Percentiles rank a stretch among this genome's conserved stretches.
These are phyloP conservation scores for Colletotrichum lupini DNA, from an alignment of 2,329 filamentous ascomycete genomes.

Conservation along the genomic window DNA sequence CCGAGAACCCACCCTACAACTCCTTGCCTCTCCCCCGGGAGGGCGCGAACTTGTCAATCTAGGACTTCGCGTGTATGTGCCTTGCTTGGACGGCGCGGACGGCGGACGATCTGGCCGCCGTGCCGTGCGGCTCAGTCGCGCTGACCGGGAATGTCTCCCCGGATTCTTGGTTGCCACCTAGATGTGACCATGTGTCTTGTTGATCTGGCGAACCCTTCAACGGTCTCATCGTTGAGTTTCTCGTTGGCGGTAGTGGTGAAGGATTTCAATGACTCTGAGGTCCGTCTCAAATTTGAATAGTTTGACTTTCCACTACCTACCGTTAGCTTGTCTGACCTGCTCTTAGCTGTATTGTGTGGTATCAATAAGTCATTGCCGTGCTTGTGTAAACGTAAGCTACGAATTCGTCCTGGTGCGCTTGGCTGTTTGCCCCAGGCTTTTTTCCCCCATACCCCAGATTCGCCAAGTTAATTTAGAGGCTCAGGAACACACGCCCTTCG, in stretches of 20 bases:
- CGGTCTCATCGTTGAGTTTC: too few relatives aligned
- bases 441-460: background rate
- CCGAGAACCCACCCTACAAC: background rate
- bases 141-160: background rate
- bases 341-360: background rate
- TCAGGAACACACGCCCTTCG: background rate
- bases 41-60: background rate
- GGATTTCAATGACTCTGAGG: background rate
- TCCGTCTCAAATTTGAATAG: background rate
- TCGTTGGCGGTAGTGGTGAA: background rate
- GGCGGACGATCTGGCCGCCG: background rate
- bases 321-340: background rate
- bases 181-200: background rate
- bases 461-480: background rate
- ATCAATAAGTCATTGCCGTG: background rate
- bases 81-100: background rate
- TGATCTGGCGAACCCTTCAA: background rate
- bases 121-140: background rate
- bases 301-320: background rate
- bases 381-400: background rate
- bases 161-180: background rate
- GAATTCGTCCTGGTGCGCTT: background rate
- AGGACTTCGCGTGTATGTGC: background rate
- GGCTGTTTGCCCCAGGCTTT: background rate
- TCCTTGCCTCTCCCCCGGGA: background rate